These are phyloP conservation scores for Dothistroma septosporum DNA, from an alignment of 2,329 filamentous ascomycete genomes.

Conservation along the genomic window DNA sequence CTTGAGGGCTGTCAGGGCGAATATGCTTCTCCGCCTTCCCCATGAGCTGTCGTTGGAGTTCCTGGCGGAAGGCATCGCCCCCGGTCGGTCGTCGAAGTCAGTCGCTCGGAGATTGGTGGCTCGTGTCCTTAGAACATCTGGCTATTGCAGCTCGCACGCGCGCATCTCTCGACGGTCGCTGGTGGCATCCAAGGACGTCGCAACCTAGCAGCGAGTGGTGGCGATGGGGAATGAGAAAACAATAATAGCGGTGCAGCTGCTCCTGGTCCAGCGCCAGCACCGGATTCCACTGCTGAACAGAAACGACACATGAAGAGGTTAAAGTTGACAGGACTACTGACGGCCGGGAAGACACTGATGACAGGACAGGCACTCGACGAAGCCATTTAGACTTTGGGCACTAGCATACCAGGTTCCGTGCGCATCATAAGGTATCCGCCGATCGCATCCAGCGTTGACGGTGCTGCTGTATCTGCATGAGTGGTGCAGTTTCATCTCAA, in stretches of 20 bases:
- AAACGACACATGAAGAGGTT: not conserved
- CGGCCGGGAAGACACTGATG: not conserved
- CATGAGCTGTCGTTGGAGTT: constrained; percentile 31
- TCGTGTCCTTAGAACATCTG: constrained; percentile 1
- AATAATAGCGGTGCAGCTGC: not conserved
- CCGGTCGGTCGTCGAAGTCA: constrained; percentile 5
- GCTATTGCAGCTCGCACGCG: not conserved
- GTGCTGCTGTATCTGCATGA: not conserved
- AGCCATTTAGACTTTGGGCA: not conserved
- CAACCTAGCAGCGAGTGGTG: not conserved
- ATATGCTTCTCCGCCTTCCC: constrained; percentile 32
- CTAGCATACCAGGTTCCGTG: not conserved
- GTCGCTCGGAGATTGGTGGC: constrained; percentile 4
- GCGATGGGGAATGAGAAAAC: not conserved
- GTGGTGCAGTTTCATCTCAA: not conserved
- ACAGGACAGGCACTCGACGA: not conserved
- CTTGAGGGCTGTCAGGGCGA: constrained; percentile 31
- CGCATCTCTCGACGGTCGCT: not conserved
- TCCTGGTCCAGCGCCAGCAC: not conserved
- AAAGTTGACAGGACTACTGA: not conserved
- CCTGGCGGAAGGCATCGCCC: constrained; percentile 19
- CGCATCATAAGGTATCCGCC: not conserved
- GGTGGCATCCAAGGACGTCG: not conserved
- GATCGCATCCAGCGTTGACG: not conserved
- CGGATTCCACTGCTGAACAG: not conserved